Evolutionary conservation across 805 yeast species (phyloP).

Genomic region (Candida cerambycidarum): DNA sequence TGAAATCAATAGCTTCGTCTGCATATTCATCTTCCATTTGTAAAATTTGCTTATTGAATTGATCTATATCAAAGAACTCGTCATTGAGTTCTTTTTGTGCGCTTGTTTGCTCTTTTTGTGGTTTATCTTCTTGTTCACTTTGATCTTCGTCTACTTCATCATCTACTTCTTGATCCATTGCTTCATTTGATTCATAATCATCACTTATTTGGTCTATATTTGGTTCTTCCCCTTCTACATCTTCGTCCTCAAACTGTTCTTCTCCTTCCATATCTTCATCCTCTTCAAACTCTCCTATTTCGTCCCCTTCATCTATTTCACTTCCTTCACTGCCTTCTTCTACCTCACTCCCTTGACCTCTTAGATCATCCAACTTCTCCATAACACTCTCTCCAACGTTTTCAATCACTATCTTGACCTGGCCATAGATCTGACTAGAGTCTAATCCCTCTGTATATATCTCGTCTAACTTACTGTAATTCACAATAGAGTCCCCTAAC

Average conservation of each 20-base stretch:
- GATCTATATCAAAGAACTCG: slow-evolving; percentile 80
- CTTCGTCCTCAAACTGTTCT: slow-evolving; percentile 19
- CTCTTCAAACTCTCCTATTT: slow-evolving; percentile 20
- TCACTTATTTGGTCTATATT: slow-evolving; percentile 8
- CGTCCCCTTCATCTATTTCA: slow-evolving; percentile 21
- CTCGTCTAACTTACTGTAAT: slow-evolving; percentile 71
- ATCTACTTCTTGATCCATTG: slow-evolving; percentile 20
- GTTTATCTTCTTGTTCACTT: slow-evolving; percentile 15
- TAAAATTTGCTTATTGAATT: slow-evolving; percentile 73
- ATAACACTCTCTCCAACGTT: slow-evolving; percentile 67
- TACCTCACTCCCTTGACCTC: slow-evolving; percentile 27
- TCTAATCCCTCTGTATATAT: slow-evolving; percentile 83
- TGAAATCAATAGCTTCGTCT: slow-evolving; percentile 45
- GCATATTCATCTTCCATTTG: slow-evolving; percentile 42
- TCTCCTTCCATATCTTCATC: slow-evolving; percentile 21
- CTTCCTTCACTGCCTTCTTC: no score
- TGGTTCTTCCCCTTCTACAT: slow-evolving; percentile 13
- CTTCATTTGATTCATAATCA: slow-evolving; percentile 11
- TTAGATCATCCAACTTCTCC: slow-evolving; percentile 54
- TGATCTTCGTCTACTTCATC: slow-evolving; percentile 23
- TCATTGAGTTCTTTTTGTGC: slow-evolving; percentile 54
- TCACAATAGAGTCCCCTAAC: slow-evolving; percentile 57
- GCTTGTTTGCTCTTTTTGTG: slow-evolving; percentile 17
- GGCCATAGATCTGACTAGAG: slow-evolving; percentile 92
- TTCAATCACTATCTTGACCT: slow-evolving; percentile 80